Percentiles rank a stretch among this genome's conserved stretches.
Conservation (phyloP, 2,329 filamentous ascomycete species). For the Colletotrichum echinochloae region DNA sequence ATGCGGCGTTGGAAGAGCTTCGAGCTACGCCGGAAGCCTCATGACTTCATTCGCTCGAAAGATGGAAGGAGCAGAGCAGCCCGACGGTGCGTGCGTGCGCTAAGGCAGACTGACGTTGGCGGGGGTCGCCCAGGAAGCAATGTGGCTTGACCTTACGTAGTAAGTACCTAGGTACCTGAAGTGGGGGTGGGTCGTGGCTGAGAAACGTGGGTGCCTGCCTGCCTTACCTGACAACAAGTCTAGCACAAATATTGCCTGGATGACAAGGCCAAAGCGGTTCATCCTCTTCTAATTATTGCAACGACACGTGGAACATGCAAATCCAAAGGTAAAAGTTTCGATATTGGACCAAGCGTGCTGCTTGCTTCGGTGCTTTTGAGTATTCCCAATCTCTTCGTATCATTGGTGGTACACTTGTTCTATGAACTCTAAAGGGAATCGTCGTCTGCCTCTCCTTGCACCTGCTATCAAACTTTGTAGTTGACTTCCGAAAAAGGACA, state of each 20-base stretch:
- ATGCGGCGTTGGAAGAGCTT: constrained; percentile 15
- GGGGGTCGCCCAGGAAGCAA: constrained; percentile 28
- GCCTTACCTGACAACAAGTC: too few species aligned
- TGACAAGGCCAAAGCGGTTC: constrained; percentile 4
- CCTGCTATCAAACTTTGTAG: constrained; percentile 25
- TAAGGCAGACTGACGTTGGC: constrained; percentile 38
- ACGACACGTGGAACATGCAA: neutral
- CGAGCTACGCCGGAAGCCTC: constrained; percentile 27
- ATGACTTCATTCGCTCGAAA: constrained; percentile 39
- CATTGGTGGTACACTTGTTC: constrained; percentile 31
- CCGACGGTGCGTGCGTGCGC: neutral
- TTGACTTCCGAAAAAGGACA: constrained; percentile 38
- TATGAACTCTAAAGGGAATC: constrained; percentile 30
- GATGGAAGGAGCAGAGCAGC: constrained; percentile 26
- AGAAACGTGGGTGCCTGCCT: neutral
- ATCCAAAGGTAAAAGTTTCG: neutral
- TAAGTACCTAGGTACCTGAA: too few species aligned
- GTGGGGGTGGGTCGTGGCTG: constrained; percentile 38
- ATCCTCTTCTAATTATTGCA: neutral
- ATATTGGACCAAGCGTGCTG: neutral
- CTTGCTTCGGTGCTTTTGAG: neutral
- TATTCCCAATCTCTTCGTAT: constrained; percentile 20
- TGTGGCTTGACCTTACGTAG: constrained; percentile 24
- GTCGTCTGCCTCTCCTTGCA: constrained; percentile 20
- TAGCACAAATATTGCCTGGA: neutral